Base-by-base conservation (phyloP, 106 monocot genomes). In the Dendrobium huoshanense region DNA sequence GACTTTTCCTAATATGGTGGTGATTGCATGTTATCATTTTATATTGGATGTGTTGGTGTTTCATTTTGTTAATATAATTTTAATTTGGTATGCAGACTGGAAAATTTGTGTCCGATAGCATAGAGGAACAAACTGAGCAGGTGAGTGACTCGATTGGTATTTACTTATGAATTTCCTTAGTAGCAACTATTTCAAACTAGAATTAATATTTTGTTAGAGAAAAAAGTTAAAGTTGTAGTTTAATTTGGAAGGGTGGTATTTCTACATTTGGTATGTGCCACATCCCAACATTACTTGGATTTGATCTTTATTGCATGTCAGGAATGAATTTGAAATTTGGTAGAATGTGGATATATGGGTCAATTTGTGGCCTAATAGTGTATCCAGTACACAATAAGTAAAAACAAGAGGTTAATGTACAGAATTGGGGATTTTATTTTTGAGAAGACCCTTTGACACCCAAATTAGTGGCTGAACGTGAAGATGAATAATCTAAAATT, bases 41-140 rank as follows among this genome's bases (percentile, higher is more conserved):
- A 22, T 51, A 70, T 76, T 76, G 11, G 41, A 49, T 13, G 42
- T n/a, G 74, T 44, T 6, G 74, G 76, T 76, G 25, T 41, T 0
- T 4, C 76, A 76, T 76, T 49, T 51, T 76, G 49, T 27, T 76
- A 47, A 76, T 25, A 2, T 48, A 49, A 25, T n/a, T 11, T 48
- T 24, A 65, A n/a, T 42, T 84, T 76, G 3, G 13, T 41, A 44
- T 79, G 55, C 85, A 96, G 96, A 96, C 95, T 6, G 95, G 95
- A 42, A 93, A 91, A 79, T 96, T 93, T 77, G 59, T 91, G 65
- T 93, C 93, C 80, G 95, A 96, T 33, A 80, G 43, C 75, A 72
- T 96, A 75, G 95, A 93, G 80, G 91, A 87, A 18, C 95, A 96
- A 75, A 93, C 95, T 56, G 95, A 96, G 55, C 93, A 96, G 88